A percentile compares a stretch with the other conserved stretches of the same genome.
phyloP scores from a whole-genome alignment of 139 green algal genomes.

The Chlorella ohadii region DNA sequence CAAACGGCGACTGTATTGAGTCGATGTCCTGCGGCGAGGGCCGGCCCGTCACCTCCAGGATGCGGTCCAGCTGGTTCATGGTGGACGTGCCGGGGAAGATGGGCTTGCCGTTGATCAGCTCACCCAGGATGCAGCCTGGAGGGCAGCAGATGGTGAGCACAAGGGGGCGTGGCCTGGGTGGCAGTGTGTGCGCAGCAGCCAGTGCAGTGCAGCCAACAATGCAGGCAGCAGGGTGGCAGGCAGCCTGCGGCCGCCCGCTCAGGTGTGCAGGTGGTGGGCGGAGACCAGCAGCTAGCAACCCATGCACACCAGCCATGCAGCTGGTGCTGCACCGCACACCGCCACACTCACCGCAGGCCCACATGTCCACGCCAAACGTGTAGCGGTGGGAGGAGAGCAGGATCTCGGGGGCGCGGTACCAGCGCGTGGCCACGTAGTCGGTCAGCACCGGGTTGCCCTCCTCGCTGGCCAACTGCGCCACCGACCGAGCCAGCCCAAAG shows the following conservation, averaged over 20 bases:
- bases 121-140: slow-evolving; percentile 95
- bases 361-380: slow-evolving; percentile 98
- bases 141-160: neutral
- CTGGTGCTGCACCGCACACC: neutral
- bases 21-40: slow-evolving; percentile 82
- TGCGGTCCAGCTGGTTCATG: slow-evolving; percentile 95
- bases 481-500: slow-evolving; percentile 91
- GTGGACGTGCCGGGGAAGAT: slow-evolving; percentile 95
- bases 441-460: slow-evolving; percentile 84
- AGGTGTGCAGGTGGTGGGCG: too few species aligned
- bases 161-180: neutral
- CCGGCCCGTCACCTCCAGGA: slow-evolving; percentile 82
- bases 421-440: slow-evolving; percentile 99
- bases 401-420: slow-evolving; percentile 97
- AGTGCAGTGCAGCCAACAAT: neutral
- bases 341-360: slow-evolving; percentile 82
- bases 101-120: slow-evolving; percentile 92
- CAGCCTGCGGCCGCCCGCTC: neutral
- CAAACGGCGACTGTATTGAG: slow-evolving; percentile 90
- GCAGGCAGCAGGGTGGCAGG: neutral
- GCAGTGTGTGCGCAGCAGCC: neutral
- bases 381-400: slow-evolving; percentile 94
- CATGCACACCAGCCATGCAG: too few species aligned
- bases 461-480: slow-evolving; percentile 68
- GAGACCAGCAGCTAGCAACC: too few species aligned